A percentile compares a stretch with the other conserved stretches of the same genome.
Conservation (phyloP, 148 eudicot genomes). For the Cornus controversa region DNA sequence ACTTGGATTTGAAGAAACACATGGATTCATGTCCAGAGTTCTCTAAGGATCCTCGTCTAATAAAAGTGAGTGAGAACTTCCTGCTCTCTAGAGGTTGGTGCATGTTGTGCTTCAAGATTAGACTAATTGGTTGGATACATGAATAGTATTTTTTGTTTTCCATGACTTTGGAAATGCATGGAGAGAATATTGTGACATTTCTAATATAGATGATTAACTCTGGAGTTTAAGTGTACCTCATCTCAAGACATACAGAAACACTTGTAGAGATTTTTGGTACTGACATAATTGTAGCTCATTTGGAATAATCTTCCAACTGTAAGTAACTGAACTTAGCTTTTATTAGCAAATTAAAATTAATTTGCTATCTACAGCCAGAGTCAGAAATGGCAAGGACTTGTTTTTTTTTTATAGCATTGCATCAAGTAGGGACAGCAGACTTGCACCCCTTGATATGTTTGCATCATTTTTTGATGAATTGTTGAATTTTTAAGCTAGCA, state of each 20-base stretch:
- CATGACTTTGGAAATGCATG: background rate
- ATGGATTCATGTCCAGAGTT: constrained; percentile 96
- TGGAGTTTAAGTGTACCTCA: constrained; percentile 1
- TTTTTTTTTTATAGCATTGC: too few relatives aligned
- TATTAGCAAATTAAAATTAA: background rate
- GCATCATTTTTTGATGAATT: too few relatives aligned
- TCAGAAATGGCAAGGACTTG: too few relatives aligned
- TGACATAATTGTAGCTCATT: background rate
- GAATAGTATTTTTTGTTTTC: background rate
- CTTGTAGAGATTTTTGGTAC: background rate
- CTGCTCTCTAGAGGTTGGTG: constrained; percentile 11
- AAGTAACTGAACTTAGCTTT: background rate
- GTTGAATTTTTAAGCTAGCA: background rate
- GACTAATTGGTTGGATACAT: background rate
- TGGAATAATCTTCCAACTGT: background rate
- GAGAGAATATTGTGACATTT: background rate
- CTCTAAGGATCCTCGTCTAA: constrained; percentile 72
- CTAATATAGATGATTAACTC: background rate
- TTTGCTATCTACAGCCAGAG: background rate
- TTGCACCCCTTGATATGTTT: background rate
- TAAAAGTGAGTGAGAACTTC: constrained; percentile 66
- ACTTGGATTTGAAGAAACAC: constrained; percentile 94
- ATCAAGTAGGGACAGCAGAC: too few relatives aligned
- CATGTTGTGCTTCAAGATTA: constrained; percentile 5
- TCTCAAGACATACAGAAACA: background rate